These are phyloP conservation scores for Yarrowia sp. DNA, from an alignment of 805 yeast species.

Conservation along the genomic window DNA sequence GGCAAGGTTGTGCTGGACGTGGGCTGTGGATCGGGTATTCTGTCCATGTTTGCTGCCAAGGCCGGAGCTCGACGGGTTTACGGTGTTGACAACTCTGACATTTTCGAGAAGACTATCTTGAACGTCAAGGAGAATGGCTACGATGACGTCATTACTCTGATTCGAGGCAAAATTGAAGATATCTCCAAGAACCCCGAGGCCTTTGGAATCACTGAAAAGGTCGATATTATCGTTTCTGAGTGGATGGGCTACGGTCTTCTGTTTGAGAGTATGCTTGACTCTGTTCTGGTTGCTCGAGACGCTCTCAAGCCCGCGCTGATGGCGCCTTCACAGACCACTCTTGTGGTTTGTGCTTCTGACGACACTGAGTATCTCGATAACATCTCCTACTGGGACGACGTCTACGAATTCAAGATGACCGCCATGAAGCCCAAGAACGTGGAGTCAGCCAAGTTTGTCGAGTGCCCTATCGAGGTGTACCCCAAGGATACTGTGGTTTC, in stretches of 20 bases:
- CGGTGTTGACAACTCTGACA: conserved; percentile 96
- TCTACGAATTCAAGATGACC: conserved; percentile 92
- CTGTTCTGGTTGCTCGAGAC: conserved; percentile 94
- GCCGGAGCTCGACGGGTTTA: conserved; percentile 98
- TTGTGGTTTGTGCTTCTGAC: conserved; percentile 89
- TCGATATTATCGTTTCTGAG: conserved; percentile 93
- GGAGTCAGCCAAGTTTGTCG: conserved; percentile 76
- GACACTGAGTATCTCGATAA: conserved; percentile 91
- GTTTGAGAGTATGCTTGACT: conserved; percentile 97
- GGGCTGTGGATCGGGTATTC: conserved; percentile 98
- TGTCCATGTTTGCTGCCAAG: conserved; percentile 96
- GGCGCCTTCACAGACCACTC: conserved; percentile 91
- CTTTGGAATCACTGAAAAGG: conserved; percentile 63
- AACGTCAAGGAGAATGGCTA: conserved; percentile 85
- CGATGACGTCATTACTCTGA: conserved; percentile 80
- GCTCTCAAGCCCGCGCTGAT: conserved; percentile 86
- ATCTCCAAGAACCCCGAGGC: conserved; percentile 68
- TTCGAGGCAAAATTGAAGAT: conserved; percentile 95
- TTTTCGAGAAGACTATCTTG: conserved; percentile 93
- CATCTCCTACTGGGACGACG: conserved; percentile 92
- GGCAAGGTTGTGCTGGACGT: conserved; percentile 95
- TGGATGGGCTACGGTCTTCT: conserved; percentile 99
- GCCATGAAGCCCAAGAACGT: conserved; percentile 89
- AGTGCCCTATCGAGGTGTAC: conserved; percentile 94
- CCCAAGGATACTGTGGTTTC: conserved; percentile 78